Evolutionary conservation across 495 filamentous ascomycete species (phyloP), one percentile per base, ranked within the genome.

Genomic region (Astrothelium macrocarpum): DNA sequence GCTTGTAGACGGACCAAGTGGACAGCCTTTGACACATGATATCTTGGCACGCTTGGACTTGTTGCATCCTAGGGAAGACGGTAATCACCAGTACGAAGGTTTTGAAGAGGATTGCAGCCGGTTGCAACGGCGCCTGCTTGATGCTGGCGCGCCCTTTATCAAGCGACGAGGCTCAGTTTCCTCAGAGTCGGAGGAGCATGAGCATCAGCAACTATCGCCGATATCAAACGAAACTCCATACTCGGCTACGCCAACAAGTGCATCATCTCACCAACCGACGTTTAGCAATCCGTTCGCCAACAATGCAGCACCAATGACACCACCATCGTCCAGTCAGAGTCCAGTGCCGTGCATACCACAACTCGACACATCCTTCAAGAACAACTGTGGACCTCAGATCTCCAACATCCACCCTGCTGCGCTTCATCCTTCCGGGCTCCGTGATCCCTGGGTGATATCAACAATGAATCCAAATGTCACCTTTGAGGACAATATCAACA

Each of bases 1-100:
- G 7, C 70, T 87, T 66, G 76, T 79, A 66, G 76, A 77, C 65
- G 78, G 80, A 59, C 62, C 76, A 25, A 81, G 79, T 59, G 85
- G 85, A 4, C 80, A 84, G 65, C 85, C 85, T 4, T 80, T 85
- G 29, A 88, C 83, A 1, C 85, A 88, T 73, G 84, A 88, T 65
- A 79, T 88, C 10, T 77, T 88, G 10, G 82, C 81, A 26, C 75
- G 81, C 23, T 77, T 88, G 2, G 82, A 83, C 39, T 79, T 82
- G 1, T 73, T 87, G 1, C 70, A 76, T 59, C 45, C 66, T 29
- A 79, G 80, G 46, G 69, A 77, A 25, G 72, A 77, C 18, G 64
- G 66, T 20, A 66, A 64, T 63, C 69, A 68, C 31, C 80, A 81
- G 53, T 73, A 78, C 66, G 84, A 84, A 59, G 76, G 71, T 4